A percentile compares a stretch with the other conserved stretches of the same genome.
These are phyloP conservation scores for Sordariomycetes sp. DNA, from an alignment of 2,329 filamentous ascomycete genomes.

Conservation along the genomic window DNA sequence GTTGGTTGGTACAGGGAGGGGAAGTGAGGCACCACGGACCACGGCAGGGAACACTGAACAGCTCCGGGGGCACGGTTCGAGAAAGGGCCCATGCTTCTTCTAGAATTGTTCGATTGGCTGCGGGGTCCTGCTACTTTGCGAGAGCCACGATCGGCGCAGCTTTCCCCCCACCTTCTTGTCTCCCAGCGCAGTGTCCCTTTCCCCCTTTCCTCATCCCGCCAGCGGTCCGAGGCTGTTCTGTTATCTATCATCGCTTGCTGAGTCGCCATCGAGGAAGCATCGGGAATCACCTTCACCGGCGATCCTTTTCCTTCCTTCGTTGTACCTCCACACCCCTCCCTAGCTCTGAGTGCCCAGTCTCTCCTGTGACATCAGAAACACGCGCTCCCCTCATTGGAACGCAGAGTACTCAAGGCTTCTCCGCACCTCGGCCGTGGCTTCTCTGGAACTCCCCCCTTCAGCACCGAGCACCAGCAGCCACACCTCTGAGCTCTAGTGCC, in stretches of 20 bases:
- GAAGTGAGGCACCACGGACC: background rate
- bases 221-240: background rate
- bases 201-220: background rate
- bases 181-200: background rate
- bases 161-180: background rate
- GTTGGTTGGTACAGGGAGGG: background rate
- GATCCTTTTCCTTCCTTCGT: background rate
- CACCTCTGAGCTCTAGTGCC: background rate
- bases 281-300: background rate
- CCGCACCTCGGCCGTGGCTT: background rate
- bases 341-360: background rate
- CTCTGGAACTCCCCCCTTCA: background rate
- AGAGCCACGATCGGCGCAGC: slow-evolving; percentile 2
- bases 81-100: slow-evolving; percentile 3
- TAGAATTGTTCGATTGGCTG: slow-evolving; percentile 7
- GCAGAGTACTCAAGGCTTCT: background rate
- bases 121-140: slow-evolving; percentile 2
- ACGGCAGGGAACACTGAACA: background rate
- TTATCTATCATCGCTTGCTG: background rate
- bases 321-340: background rate
- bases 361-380: background rate
- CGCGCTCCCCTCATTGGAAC: background rate
- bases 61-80: slow-evolving; percentile 2
- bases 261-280: background rate
- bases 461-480: background rate